phyloP scores from a whole-genome alignment of 106 monocot species.

The Chionographis japonica region DNA sequence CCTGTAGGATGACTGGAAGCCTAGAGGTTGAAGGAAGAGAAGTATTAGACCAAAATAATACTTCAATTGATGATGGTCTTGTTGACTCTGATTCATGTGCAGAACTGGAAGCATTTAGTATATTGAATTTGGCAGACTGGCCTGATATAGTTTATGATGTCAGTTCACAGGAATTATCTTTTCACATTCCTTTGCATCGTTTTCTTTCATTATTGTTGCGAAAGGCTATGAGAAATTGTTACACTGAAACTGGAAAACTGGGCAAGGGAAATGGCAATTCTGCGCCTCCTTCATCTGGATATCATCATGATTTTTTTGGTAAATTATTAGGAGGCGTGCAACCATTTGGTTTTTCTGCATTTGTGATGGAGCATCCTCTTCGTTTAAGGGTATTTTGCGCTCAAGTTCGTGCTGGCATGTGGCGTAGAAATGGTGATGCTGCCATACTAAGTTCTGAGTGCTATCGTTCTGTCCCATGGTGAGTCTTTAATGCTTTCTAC shows the following conservation, averaged over 20 bases:
- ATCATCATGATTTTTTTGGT: slow-evolving; percentile 45
- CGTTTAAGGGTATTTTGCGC: slow-evolving; percentile 86
- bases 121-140: slow-evolving; percentile 54
- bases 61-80: slow-evolving; percentile 18
- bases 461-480: slow-evolving; percentile 69
- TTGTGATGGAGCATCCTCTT: slow-evolving; percentile 90
- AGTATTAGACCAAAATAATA: background rate
- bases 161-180: slow-evolving; percentile 81
- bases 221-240: slow-evolving; percentile 57
- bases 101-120: slow-evolving; percentile 29
- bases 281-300: background rate
- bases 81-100: slow-evolving; percentile 23
- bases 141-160: slow-evolving; percentile 70
- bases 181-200: slow-evolving; percentile 93
- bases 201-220: slow-evolving; percentile 66
- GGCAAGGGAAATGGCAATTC: slow-evolving; percentile 10
- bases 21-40: background rate
- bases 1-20: background rate
- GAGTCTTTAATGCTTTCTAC: background rate
- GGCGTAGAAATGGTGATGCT: slow-evolving; percentile 93
- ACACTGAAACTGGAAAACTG: slow-evolving; percentile 20
- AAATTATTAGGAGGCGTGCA: slow-evolving; percentile 45
- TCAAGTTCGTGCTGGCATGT: slow-evolving; percentile 96
- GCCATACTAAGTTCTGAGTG: slow-evolving; percentile 50
- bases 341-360: slow-evolving; percentile 72